Evolutionary conservation across 1,139 yeast genomes (phyloP).

Genomic region (Saccharomyces hybrid): DNA sequence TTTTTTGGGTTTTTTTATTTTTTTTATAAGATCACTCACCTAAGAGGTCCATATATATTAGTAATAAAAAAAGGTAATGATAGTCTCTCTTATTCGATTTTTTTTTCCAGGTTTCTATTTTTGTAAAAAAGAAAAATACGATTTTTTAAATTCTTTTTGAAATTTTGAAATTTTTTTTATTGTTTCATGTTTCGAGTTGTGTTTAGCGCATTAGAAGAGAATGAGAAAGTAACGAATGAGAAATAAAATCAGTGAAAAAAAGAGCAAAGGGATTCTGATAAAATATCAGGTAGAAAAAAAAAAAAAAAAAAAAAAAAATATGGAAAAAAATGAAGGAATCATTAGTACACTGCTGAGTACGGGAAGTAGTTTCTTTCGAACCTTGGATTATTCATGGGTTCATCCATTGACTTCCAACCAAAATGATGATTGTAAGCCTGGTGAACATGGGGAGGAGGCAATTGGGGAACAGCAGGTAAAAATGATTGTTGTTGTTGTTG

Average conservation of each 20-base stretch:
- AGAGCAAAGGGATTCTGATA: not conserved
- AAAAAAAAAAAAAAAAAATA: not conserved
- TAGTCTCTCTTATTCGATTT: not conserved
- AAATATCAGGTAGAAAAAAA: not conserved
- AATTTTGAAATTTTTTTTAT: not conserved
- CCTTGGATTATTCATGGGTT: not conserved
- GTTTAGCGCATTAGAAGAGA: not conserved
- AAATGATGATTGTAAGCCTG: not conserved
- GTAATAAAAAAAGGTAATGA: slow-evolving; percentile 1
- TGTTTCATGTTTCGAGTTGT: not conserved
- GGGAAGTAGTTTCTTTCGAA: not conserved
- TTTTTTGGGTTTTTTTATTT: not conserved
- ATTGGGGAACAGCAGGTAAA: not conserved
- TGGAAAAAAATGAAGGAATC: too few species aligned
- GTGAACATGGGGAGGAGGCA: not conserved
- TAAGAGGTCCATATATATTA: slow-evolving; percentile 9
- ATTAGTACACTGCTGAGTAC: slow-evolving; percentile 3
- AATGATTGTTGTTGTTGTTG: not conserved
- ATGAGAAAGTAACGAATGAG: not conserved
- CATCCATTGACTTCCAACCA: not conserved
- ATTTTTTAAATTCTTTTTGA: not conserved
- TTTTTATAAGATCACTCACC: slow-evolving; percentile 7
- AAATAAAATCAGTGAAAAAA: not conserved
- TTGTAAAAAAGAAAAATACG: not conserved
- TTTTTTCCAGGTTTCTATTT: not conserved